Conservation (phyloP, 495 filamentous ascomycete species). For the Lichenothelia convexa region DNA sequence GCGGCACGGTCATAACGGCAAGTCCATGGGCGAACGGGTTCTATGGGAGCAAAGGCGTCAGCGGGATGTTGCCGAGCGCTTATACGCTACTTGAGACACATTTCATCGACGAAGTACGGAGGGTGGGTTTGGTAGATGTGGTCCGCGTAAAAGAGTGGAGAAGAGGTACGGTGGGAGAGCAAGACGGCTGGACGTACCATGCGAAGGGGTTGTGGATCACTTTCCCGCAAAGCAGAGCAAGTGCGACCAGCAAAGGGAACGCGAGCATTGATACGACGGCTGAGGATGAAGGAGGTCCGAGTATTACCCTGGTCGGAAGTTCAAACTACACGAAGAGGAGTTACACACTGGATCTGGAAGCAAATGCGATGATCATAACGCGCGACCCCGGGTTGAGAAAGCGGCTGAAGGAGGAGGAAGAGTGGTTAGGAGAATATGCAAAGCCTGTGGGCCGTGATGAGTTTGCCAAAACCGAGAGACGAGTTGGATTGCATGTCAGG, state of each 20-base stretch:
- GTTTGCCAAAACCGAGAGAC: constrained; percentile 58
- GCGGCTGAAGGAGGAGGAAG: constrained; percentile 57
- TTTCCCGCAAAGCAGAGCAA: too few relatives aligned
- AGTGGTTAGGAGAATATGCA: constrained; percentile 59
- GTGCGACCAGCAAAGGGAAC: constrained; percentile 23
- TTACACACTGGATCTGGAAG: constrained; percentile 80
- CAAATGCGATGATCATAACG: constrained; percentile 70
- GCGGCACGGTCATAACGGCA: constrained; percentile 79
- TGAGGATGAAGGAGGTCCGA: constrained; percentile 35
- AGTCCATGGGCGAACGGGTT: constrained; percentile 92
- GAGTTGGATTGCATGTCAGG: constrained; percentile 69
- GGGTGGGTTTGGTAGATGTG: constrained; percentile 33
- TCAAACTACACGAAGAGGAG: constrained; percentile 93
- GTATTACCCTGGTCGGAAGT: constrained; percentile 68
- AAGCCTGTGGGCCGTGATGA: constrained; percentile 48
- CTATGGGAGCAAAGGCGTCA: constrained; percentile 72
- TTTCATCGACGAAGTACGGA: constrained; percentile 56
- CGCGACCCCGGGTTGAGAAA: constrained; percentile 52
- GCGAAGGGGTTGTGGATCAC: constrained; percentile 94
- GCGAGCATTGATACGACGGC: too few relatives aligned
- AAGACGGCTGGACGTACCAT: constrained; percentile 89
- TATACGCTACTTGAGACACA: constrained; percentile 73
- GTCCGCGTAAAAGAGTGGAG: constrained; percentile 82
- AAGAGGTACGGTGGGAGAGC: constrained; percentile 58
- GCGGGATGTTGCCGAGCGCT: constrained; percentile 72